Base-by-base conservation (phyloP, 768 basidiomycete genomes). In the Pleurotus sapidus region DNA sequence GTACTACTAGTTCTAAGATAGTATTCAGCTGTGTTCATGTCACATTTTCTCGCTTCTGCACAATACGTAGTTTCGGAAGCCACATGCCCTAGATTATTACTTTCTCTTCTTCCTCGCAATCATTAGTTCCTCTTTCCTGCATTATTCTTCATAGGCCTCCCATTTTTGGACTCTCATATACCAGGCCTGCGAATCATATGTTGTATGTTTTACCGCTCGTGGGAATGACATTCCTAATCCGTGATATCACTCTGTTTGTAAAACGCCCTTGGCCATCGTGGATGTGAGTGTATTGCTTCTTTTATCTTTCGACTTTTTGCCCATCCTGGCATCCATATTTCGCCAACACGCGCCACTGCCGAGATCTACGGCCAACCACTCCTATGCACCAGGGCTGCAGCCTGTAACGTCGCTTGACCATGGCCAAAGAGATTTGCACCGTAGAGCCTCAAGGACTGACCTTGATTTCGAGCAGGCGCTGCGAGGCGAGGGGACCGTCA, bases 391-490 rank as follows among this genome's bases (percentile, higher is more conserved):
- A 39, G 75, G 79, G 38, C 77, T 88, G 17, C 82, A 81, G 40
- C 85, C 89, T 9, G 76, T 84, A 59, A 81, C 77, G 1, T 79
- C 83, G 9, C 75, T 74, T 51, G 83, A 87, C 57, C 25, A 66
- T 65, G 72, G 70, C 56, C 67, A 68, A 17, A 71, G 66, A 49
- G 64, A 65, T 30, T 60, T 79, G 34, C 75, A 74, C 55, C 81
- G 84, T 56, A 82, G 89, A 27, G 68, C 79, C 46, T 92, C 91
- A 43, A 83, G 89, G 40, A 83, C 85, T 30, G 89, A 91, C 72
- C 76, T 88, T 66, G 89, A 91, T 68, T 94, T 94, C 63, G 91
- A 93, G 72, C 84, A 86, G 64, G 91, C 86, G 11, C 70, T 94
- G 62, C 79, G 75, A 58, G 76, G 75, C 9, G 84, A 84, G 42